phyloP scores from a whole-genome alignment of 192 early-diverging fungal species.

The Coemansia sp. region DNA sequence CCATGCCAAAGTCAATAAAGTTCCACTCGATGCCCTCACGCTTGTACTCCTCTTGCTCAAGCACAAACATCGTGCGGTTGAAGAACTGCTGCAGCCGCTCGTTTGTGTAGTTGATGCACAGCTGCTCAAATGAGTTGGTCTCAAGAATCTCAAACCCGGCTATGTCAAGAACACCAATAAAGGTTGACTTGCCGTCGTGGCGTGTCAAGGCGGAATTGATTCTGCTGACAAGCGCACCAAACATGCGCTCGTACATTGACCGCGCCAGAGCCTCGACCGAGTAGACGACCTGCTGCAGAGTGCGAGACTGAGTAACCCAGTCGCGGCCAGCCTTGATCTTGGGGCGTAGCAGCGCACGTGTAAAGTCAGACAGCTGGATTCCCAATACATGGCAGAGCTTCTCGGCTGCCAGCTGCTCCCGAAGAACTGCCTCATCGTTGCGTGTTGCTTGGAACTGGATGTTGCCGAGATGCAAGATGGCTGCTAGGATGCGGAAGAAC shows the following conservation, averaged over 20 bases:
- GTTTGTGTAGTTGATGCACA: conserved; percentile 99
- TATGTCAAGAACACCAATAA: conserved; percentile 98
- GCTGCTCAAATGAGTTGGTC: conserved; percentile 96
- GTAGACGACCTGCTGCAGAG: conserved; percentile 80
- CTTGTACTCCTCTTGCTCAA: conserved; percentile 98
- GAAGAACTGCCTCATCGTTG: conserved; percentile 85
- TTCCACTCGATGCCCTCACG: conserved; percentile 97
- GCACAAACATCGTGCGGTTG: conserved; percentile 99
- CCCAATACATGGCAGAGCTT: conserved; percentile 94
- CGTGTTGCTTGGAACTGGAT: conserved; percentile 76
- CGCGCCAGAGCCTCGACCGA: conserved; percentile 90
- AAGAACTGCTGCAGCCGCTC: conserved; percentile 99
- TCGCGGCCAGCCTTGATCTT: conserved; percentile 93
- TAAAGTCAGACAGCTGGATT: conserved; percentile 84
- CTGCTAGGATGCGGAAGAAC: conserved; percentile 80
- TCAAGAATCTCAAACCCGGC: conserved; percentile 99
- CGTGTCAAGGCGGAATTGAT: conserved; percentile 75
- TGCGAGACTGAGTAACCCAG: conserved; percentile 92
- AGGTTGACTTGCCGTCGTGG: conserved; percentile 71
- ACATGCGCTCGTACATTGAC: conserved; percentile 94
- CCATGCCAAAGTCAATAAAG: conserved; percentile 96
- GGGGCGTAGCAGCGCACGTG: conserved; percentile 81
- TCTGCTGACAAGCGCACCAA: conserved; percentile 82
- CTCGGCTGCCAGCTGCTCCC: conserved; percentile 72
- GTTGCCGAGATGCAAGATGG: conserved; percentile 93